Percentiles rank a stretch among this genome's conserved stretches.
Conservation (phyloP, 2,329 filamentous ascomycete species). For the Fusarium sp. region DNA sequence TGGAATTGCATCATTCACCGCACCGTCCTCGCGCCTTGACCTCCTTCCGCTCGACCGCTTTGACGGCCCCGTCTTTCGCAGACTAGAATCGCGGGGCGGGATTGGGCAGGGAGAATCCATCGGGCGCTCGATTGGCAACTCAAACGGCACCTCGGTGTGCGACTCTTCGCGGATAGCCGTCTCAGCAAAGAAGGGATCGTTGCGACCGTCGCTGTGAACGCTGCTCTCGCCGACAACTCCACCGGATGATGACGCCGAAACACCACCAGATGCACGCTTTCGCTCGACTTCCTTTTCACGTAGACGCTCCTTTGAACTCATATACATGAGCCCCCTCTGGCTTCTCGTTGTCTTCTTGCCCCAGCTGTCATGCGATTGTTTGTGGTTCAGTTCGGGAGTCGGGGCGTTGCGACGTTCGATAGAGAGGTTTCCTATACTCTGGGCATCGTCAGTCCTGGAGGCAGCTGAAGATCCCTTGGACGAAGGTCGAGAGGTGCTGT, state of each 20-base stretch:
- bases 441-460: conserved; percentile 67
- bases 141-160: conserved; percentile 44
- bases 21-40: conserved; percentile 59
- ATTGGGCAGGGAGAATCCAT: conserved; percentile 64
- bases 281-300: conserved; percentile 71
- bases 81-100: conserved; percentile 74
- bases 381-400: conserved; percentile 61
- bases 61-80: conserved; percentile 66
- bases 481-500: conserved; percentile 64
- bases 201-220: conserved; percentile 52
- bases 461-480: conserved; percentile 66
- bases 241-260: conserved; percentile 34
- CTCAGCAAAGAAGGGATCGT: conserved; percentile 64
- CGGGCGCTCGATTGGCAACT: conserved; percentile 44
- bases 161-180: conserved; percentile 68
- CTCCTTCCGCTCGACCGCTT: conserved; percentile 65
- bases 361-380: conserved; percentile 71
- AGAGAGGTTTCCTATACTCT: conserved; percentile 72
- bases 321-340: conserved; percentile 74
- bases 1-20: conserved; percentile 55
- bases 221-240: conserved; percentile 55
- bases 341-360: conserved; percentile 65
- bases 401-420: conserved; percentile 67
- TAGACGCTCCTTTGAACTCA: conserved; percentile 76
- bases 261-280: conserved; percentile 58